These are phyloP conservation scores for Flaveria brownii DNA, from an alignment of 129 eudicot species.

Conservation along the genomic window DNA sequence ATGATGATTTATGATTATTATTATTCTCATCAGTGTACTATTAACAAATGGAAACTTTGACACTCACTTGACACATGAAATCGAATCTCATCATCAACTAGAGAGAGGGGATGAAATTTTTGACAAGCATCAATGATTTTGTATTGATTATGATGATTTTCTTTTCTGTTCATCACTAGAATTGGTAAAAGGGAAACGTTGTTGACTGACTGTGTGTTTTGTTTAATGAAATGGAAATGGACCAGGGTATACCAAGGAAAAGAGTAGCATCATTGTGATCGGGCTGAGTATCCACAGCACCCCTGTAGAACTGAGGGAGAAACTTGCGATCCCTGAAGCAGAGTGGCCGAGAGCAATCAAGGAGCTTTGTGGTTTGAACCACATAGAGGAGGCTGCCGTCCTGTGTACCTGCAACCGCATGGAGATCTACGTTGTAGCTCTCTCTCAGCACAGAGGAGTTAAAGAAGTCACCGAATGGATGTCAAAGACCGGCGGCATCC, in stretches of 20 bases:
- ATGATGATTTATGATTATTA: no score
- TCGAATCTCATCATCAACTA: no score
- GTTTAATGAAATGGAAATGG: no score
- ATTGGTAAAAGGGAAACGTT: no score
- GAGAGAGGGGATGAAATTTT: no score
- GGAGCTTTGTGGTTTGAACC: neutral
- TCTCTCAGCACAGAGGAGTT: slow-evolving; percentile 16
- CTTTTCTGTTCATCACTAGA: no score
- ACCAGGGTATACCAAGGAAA: slow-evolving; percentile 91
- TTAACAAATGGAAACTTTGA: no score
- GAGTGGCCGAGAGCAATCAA: slow-evolving; percentile 95
- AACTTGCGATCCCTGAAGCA: slow-evolving; percentile 44
- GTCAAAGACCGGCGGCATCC: slow-evolving; percentile 95
- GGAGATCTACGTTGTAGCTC: slow-evolving; percentile 1
- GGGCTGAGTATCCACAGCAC: slow-evolving; percentile 87
- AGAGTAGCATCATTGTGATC: slow-evolving; percentile 93
- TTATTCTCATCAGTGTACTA: no score
- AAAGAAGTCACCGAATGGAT: slow-evolving; percentile 99
- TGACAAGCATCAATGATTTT: no score
- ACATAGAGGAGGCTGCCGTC: slow-evolving; percentile 48
- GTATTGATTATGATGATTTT: no score
- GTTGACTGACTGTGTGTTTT: no score
- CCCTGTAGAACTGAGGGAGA: slow-evolving; percentile 93
- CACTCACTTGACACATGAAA: no score
- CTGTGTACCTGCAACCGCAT: slow-evolving; percentile 32